Evolutionary conservation across 179 eudicot genomes (phyloP).

Genomic region (Amaranthus tricolor): DNA sequence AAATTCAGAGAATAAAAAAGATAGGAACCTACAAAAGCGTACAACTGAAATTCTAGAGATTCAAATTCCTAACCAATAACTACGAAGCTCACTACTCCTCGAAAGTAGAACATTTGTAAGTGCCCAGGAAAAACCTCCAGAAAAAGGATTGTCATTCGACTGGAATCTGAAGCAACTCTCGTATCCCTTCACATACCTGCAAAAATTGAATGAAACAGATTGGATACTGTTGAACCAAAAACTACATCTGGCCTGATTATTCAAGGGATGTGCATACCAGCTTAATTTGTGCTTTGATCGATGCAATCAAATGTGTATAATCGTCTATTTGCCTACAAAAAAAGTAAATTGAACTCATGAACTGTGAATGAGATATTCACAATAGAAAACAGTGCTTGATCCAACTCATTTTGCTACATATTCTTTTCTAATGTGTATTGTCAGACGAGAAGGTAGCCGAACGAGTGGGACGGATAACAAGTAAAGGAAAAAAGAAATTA

Average conservation of each 20-base stretch:
- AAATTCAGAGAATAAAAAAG: too few species aligned
- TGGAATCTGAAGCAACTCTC: conserved; percentile 62
- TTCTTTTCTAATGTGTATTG: too few species aligned
- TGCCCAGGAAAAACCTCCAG: not conserved
- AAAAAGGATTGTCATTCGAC: conserved; percentile 13
- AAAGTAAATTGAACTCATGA: not conserved
- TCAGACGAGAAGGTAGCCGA: too few species aligned
- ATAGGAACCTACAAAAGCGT: too few species aligned
- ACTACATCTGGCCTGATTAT: too few species aligned
- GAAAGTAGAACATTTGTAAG: not conserved
- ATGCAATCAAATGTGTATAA: conserved; percentile 56
- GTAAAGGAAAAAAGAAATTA: too few species aligned
- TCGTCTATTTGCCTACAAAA: conserved; percentile 72
- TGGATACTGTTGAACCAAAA: not conserved
- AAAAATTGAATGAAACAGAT: conserved; percentile 16
- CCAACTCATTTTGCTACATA: not conserved
- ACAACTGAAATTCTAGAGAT: too few species aligned
- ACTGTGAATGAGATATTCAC: not conserved
- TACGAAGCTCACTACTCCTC: not conserved
- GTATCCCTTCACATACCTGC: conserved; percentile 77
- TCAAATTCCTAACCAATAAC: not conserved
- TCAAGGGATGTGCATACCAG: conserved; percentile 43
- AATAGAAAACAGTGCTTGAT: not conserved
- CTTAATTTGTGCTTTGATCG: conserved; percentile 71
- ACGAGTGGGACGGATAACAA: too few species aligned